Evolutionary conservation across 257 asterid species (phyloP).

Genomic region (Solanum okadae): DNA sequence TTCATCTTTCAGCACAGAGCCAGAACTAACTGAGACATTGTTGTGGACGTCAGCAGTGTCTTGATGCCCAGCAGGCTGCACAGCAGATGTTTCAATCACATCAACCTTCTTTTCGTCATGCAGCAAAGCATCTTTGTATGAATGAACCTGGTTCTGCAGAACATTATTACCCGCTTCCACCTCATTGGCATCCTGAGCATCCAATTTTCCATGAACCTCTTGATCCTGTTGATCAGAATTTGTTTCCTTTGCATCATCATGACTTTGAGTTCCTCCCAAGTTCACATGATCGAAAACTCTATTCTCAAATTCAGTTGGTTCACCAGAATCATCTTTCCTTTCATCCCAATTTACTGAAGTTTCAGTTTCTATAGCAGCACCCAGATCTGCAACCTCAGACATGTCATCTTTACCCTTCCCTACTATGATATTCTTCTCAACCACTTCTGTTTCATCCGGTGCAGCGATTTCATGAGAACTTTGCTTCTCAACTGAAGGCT

Average conservation of each 20-base stretch:
- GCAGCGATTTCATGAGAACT: constrained; percentile 6
- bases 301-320: constrained; percentile 19
- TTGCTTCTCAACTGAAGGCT: constrained; percentile 2
- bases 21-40: constrained; percentile 12
- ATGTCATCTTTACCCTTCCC: constrained; percentile 20
- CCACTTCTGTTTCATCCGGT: constrained; percentile 14
- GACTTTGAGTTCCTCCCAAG: constrained; percentile 3
- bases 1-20: constrained; percentile 13
- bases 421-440: constrained; percentile 15
- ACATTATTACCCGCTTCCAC: constrained; percentile 10
- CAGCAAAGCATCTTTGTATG: constrained; percentile 11
- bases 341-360: constrained; percentile 14
- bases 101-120: constrained; percentile 7
- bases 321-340: constrained; percentile 9
- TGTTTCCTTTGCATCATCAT: constrained; percentile 7
- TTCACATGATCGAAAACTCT: constrained; percentile 14
- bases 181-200: constrained; percentile 25
- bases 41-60: constrained; percentile 5
- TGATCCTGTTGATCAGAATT: constrained; percentile 18
- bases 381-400: constrained; percentile 16
- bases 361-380: constrained; percentile 18
- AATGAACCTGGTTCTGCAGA: constrained; percentile 14
- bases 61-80: constrained; percentile 13
- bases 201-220: constrained; percentile 14
- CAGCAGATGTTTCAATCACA: constrained; percentile 2